Evolutionary conservation across 768 basidiomycete species (phyloP), one percentile per base, ranked within the genome.

Genomic region (Lactifluus subvellereus): DNA sequence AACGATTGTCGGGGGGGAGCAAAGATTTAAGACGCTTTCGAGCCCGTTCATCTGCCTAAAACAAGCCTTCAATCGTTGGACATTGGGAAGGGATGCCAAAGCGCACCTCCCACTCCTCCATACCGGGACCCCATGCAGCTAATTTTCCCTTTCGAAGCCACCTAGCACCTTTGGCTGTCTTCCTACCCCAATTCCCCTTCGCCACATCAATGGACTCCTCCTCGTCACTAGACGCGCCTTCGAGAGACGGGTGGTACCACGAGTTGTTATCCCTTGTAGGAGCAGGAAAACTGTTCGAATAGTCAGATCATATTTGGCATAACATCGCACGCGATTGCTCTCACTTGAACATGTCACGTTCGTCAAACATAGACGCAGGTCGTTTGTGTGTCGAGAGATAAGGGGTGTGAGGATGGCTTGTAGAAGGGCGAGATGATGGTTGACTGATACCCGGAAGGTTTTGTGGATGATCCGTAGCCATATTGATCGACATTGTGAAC

Each of bases 221-320:
- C 59, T 79, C 77, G 48, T 85, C 84, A 64, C 87, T 85, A 16
- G 85, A 85, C 61, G 82, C 81, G 70, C 85, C 80, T 32, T 86
- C 88, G 69, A 86, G 84, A n/a, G 87, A 84, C 2, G 91, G 91
- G 69, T 90, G 92, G 71, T 90, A 92, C 88, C 89, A 93, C 22
- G 82, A 79, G 69, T 89, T 88, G 62, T 81, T 82, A 74, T 93
- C 91, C 67, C 84, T 85, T 62, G 75, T 76, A 11, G 76, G 76
- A 6, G 66, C 50, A 59, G 66, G 57, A 40, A 57, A 57, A 43
- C 65, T 59, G 37, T 40, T 43, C n/a, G 32, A 38, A 11, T 20
- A 16, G 22, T 32, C 40, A 59, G 33, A 22, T 54, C 35, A 37
- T 13, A 45, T 51, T 32, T 6, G 4, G 33, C 1, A 8, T n/a